Evolutionary conservation across 768 basidiomycete genomes (phyloP).

Genomic region (Pisolithus marmoratus): DNA sequence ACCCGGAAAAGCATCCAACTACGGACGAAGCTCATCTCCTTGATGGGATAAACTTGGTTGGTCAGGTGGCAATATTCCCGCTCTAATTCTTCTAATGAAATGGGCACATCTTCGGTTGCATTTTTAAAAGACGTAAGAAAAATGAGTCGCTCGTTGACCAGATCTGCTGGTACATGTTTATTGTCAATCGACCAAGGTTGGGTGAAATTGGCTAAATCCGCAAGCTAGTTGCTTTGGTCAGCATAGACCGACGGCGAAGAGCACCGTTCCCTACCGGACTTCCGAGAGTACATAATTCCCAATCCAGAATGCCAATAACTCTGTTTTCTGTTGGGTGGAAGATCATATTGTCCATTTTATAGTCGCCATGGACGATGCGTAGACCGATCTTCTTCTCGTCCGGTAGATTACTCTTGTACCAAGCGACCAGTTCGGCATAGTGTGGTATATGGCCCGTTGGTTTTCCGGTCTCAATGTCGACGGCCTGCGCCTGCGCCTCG

Average conservation of each 20-base stretch:
- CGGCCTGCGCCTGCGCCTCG: constrained; percentile 61
- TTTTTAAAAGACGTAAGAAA: constrained; percentile 62
- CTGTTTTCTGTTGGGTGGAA: constrained; percentile 90
- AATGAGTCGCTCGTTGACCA: constrained; percentile 8
- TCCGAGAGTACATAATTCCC: constrained; percentile 95
- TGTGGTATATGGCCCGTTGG: constrained; percentile 67
- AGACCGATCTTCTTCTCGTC: constrained; percentile 69
- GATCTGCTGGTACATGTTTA: constrained; percentile 29
- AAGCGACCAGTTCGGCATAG: constrained; percentile 64
- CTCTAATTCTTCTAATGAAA: constrained; percentile 68
- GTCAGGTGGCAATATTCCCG: constrained; percentile 71
- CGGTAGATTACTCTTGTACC: constrained; percentile 73
- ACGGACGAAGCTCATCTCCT: constrained; percentile 71
- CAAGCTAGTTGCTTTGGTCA: constrained; percentile 43
- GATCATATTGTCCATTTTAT: constrained; percentile 95
- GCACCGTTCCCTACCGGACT: constrained; percentile 61
- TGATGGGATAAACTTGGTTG: constrained; percentile 65
- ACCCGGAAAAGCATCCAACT: constrained; percentile 87
- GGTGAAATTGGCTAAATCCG: constrained; percentile 87
- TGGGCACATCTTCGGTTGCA: constrained; percentile 47
- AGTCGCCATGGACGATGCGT: constrained; percentile 96
- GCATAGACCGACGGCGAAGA: not conserved
- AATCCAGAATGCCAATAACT: constrained; percentile 94
- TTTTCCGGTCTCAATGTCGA: constrained; percentile 58
- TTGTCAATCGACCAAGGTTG: constrained; percentile 71